These are phyloP conservation scores for Paramyrothecium roridum DNA, from an alignment of 2,329 filamentous ascomycete genomes.

Conservation along the genomic window DNA sequence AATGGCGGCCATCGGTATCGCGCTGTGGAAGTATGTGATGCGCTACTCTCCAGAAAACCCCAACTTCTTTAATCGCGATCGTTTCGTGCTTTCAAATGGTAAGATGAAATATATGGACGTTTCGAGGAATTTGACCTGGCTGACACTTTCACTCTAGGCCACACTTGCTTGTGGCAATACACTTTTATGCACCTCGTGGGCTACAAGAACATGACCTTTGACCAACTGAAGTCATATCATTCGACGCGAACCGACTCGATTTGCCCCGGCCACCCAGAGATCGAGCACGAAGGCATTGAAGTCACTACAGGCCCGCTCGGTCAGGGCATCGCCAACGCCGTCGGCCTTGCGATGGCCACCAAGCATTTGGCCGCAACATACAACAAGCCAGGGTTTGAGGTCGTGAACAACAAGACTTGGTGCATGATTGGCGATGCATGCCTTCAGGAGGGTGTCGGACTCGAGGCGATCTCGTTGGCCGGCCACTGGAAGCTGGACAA, in stretches of 20 bases:
- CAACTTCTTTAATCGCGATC: slow-evolving; percentile 58
- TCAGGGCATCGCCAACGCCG: slow-evolving; percentile 51
- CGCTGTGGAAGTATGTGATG: slow-evolving; percentile 61
- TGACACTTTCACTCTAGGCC: slow-evolving; percentile 25
- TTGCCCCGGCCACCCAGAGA: slow-evolving; percentile 47
- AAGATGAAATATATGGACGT: background rate
- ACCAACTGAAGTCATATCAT: slow-evolving; percentile 42
- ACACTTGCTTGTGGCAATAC: slow-evolving; percentile 54
- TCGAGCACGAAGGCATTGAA: slow-evolving; percentile 48
- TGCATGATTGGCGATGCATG: slow-evolving; percentile 52
- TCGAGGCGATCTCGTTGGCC: slow-evolving; percentile 49
- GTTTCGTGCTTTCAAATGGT: slow-evolving; percentile 58
- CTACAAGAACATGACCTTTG: slow-evolving; percentile 52
- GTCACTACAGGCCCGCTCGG: slow-evolving; percentile 52
- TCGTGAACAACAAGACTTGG: slow-evolving; percentile 43
- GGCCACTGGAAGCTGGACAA: slow-evolving; percentile 48
- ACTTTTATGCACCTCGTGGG: slow-evolving; percentile 49
- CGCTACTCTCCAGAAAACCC: slow-evolving; percentile 53
- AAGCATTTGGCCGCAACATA: slow-evolving; percentile 47
- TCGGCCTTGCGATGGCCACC: slow-evolving; percentile 48
- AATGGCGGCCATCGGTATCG: slow-evolving; percentile 60
- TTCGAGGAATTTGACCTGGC: background rate
- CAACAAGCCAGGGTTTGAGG: slow-evolving; percentile 40
- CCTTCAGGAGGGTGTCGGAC: slow-evolving; percentile 48
- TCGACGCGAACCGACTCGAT: slow-evolving; percentile 29